A percentile compares a stretch with the other conserved stretches of the same genome.
These are phyloP conservation scores for Pharnaceum exiguum DNA, from an alignment of 148 eudicot species.

Conservation along the genomic window DNA sequence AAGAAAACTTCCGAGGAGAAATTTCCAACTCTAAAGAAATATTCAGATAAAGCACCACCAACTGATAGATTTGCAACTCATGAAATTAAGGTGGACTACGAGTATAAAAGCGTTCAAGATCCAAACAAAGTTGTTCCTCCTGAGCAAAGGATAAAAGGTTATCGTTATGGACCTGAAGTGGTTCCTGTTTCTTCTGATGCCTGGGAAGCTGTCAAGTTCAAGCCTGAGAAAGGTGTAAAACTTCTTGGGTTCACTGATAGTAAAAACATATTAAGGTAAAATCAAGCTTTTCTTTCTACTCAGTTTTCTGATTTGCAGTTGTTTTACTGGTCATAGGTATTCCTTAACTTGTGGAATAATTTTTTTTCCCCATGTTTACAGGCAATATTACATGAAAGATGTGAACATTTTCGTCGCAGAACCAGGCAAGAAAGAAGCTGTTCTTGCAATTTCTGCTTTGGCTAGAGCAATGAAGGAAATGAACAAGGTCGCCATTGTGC, in stretches of 20 bases:
- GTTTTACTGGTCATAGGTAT: background rate
- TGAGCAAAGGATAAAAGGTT: conserved; percentile 96
- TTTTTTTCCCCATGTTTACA: conserved; percentile 20
- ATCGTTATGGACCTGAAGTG: conserved; percentile 95
- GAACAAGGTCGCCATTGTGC: conserved; percentile 86
- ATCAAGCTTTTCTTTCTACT: conserved; percentile 14
- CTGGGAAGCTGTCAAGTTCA: conserved; percentile 92
- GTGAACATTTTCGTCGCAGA: conserved; percentile 84
- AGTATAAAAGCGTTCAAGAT: conserved; percentile 71
- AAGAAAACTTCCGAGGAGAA: conserved; percentile 92
- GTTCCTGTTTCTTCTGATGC: conserved; percentile 91
- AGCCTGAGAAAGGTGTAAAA: conserved; percentile 91
- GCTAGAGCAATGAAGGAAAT: conserved; percentile 94
- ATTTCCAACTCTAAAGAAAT: conserved; percentile 87
- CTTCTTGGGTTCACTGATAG: conserved; percentile 89
- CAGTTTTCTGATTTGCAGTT: background rate
- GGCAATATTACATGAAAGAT: conserved; percentile 93
- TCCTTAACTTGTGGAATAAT: background rate
- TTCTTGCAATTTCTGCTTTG: conserved; percentile 73
- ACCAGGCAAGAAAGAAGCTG: conserved; percentile 79
- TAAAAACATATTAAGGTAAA: conserved; percentile 76
- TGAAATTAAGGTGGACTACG: conserved; percentile 88
- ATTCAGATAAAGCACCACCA: conserved; percentile 95
- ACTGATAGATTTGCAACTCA: conserved; percentile 92
- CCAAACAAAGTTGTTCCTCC: conserved; percentile 71